Evolutionary conservation across 2,329 filamentous ascomycete genomes (phyloP).

Genomic region (Fusarium secorum): DNA sequence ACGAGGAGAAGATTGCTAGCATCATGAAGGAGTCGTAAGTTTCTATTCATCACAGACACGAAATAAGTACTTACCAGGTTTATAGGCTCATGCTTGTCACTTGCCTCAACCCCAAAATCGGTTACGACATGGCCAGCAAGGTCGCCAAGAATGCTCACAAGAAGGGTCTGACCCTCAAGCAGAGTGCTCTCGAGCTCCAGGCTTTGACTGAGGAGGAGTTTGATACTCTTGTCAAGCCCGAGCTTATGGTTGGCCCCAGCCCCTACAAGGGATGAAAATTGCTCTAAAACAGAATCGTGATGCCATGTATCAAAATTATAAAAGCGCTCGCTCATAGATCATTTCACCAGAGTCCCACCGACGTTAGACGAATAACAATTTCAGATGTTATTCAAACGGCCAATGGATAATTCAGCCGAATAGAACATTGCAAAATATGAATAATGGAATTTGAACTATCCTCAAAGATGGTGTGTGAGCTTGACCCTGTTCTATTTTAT

Average conservation of each 20-base stretch:
- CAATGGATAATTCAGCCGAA: background rate
- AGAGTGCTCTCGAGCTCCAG: conserved; percentile 92
- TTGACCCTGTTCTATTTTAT: background rate
- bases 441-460: background rate
- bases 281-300: background rate
- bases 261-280: conserved; percentile 57
- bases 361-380: background rate
- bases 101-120: conserved; percentile 96
- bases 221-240: conserved; percentile 86
- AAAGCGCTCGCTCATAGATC: conserved; percentile 17
- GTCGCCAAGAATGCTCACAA: conserved; percentile 99
- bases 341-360: background rate
- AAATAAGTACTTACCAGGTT: conserved; percentile 16
- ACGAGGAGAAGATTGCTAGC: conserved; percentile 88
- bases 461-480: background rate
- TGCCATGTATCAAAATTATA: conserved; percentile 12
- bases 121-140: conserved; percentile 96
- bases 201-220: conserved; percentile 90
- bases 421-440: background rate
- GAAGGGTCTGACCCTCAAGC: conserved; percentile 93
- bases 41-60: background rate
- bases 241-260: conserved; percentile 92
- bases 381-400: background rate
- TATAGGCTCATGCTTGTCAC: conserved; percentile 94
- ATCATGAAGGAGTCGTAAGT: conserved; percentile 94